phyloP scores from a whole-genome alignment of 1,139 yeast genomes.

The Schizosaccharomyces versatilis region DNA sequence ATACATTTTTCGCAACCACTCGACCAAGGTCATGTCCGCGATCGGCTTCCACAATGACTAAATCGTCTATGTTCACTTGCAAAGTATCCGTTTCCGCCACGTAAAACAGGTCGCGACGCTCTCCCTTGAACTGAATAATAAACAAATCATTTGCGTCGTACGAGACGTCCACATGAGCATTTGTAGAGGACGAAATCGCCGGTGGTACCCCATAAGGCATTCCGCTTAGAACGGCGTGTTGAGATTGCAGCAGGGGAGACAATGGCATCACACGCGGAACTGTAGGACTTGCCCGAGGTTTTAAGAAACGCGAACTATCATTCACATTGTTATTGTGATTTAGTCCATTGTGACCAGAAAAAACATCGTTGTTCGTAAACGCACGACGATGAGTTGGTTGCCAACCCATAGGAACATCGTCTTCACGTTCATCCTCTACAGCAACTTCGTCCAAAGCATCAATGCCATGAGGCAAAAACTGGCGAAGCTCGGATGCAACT shows the following conservation, averaged over 20 bases:
- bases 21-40: constrained; percentile 81
- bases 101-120: constrained; percentile 64
- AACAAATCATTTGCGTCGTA: constrained; percentile 21
- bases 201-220: neutral
- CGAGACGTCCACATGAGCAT: neutral
- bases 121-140: constrained; percentile 67
- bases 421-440: neutral
- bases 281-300: no score
- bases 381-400: no score
- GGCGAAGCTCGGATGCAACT: neutral
- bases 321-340: no score
- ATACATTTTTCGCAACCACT: constrained; percentile 23
- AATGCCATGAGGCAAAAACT: neutral
- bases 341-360: no score
- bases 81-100: constrained; percentile 32
- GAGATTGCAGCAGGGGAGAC: no score
- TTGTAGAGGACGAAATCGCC: neutral
- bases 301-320: no score
- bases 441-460: neutral
- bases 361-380: no score
- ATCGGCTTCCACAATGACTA: constrained; percentile 93
- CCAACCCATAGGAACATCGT: neutral
- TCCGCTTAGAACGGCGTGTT: no score
- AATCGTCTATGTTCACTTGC: constrained; percentile 40
- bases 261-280: no score